Evolutionary conservation across 2,329 filamentous ascomycete species (phyloP), one percentile per base, ranked within the genome.

Genomic region (Ophiostoma sp.): DNA sequence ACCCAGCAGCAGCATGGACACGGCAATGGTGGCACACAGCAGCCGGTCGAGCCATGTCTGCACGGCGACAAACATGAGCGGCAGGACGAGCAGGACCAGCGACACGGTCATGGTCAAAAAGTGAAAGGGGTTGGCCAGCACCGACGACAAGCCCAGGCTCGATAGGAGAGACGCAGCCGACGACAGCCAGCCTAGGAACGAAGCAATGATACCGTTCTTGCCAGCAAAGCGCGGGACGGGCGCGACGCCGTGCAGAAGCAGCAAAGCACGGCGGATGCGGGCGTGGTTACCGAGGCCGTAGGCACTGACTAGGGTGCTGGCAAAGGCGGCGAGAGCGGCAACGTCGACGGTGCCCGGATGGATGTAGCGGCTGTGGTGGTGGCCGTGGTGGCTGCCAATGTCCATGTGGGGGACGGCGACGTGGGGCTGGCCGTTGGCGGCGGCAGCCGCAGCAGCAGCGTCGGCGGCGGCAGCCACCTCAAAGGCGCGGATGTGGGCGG

Each of bases 51-150:
- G 87, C 89, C 92, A 93, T 69, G 91, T 87, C 80, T 95, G 95
- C 71, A 94, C 88, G n/a, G 91, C 87, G 61, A 91, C 93, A 22
- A 98, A 87, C 31, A 98, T 86, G 17, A 98, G 86, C 17, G 98
- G 87, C 12, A 97, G 81, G 1, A 98, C 87, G 69, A 98, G 89
- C 72, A 82, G 78, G 33, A 97, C 84, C 1, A 89, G 84, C 1
- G 94, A 95, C 82, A 95, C 97, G 33, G 91, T 94, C 9, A 99
- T 87, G 0, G 96, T 98, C 31, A 99, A 87, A 79, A 98, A 94
- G 83, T 99, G 96, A 72, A 95, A 96, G 0, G 96, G 96, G 81
- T 98, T 99, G 77, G 93, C 94, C 72, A 98, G 87, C n/a, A 98
- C 87, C 36, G 91, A 93, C 5, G 95, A 94, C 50, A 98, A 87